phyloP scores from a whole-genome alignment of 352 stramenopile genomes.

The Globisporangium middletonii region DNA sequence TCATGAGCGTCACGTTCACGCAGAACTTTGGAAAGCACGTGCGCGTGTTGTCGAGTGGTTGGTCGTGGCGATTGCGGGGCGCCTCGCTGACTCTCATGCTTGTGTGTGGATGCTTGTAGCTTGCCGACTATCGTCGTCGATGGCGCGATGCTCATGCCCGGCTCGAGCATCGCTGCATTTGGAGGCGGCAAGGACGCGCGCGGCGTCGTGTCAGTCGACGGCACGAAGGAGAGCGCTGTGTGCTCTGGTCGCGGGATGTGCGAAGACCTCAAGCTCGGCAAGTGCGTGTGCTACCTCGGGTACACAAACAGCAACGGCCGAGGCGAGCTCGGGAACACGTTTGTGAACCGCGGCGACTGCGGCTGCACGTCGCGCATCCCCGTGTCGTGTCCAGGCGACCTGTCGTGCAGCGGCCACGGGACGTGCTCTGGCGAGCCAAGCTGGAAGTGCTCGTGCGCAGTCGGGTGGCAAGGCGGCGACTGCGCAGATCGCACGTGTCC shows the following conservation, averaged over 20 bases:
- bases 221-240: conserved; percentile 62
- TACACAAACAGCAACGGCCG: conserved; percentile 66
- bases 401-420: conserved; percentile 75
- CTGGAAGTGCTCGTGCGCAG: conserved; percentile 60
- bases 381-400: conserved; percentile 55
- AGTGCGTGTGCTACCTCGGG: conserved; percentile 52
- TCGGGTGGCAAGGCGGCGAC: conserved; percentile 69
- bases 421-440: conserved; percentile 46
- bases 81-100: not conserved
- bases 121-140: conserved; percentile 53
- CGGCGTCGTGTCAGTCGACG: conserved; percentile 30
- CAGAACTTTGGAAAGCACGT: conserved; percentile 80
- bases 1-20: conserved; percentile 67
- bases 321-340: conserved; percentile 31
- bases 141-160: conserved; percentile 19
- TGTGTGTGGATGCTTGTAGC: conserved; percentile 17
- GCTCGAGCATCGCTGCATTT: conserved; percentile 24
- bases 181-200: conserved; percentile 20
- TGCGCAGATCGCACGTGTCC: conserved; percentile 72
- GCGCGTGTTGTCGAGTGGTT: not conserved
- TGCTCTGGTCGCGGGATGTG: conserved; percentile 66
- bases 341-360: conserved; percentile 63
- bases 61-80: not conserved
- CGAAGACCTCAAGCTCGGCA: conserved; percentile 48
- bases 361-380: conserved; percentile 48